These are phyloP conservation scores for Micromonas commoda DNA, from an alignment of 139 green algal genomes.

Conservation along the genomic window DNA sequence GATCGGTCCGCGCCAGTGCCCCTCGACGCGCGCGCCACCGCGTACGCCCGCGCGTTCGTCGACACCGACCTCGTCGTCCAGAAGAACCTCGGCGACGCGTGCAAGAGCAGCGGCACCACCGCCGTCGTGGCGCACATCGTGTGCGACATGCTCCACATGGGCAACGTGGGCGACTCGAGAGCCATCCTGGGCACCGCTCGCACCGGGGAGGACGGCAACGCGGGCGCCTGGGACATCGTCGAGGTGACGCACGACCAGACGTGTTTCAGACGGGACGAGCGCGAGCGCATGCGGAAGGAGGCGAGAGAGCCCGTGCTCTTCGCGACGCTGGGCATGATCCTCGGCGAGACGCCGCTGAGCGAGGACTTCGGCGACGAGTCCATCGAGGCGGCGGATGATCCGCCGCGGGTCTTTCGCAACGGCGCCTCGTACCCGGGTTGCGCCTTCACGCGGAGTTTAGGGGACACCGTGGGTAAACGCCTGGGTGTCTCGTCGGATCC, in stretches of 20 bases:
- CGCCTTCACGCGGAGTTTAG: slow-evolving; percentile 90
- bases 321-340: slow-evolving; percentile 19
- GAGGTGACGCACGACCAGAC: slow-evolving; percentile 80
- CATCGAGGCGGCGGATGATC: slow-evolving; percentile 65
- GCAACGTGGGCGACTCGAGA: slow-evolving; percentile 89
- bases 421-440: slow-evolving; percentile 83
- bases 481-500: slow-evolving; percentile 86
- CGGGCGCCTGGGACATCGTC: slow-evolving; percentile 35
- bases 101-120: slow-evolving; percentile 74
- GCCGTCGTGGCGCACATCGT: slow-evolving; percentile 63
- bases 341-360: slow-evolving; percentile 3
- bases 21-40: slow-evolving; percentile 58
- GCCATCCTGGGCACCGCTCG: slow-evolving; percentile 42
- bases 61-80: slow-evolving; percentile 5
- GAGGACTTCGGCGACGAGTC: slow-evolving; percentile 19
- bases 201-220: slow-evolving; percentile 21
- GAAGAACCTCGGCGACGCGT: slow-evolving; percentile 37
- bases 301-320: background rate
- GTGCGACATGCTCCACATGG: slow-evolving; percentile 59
- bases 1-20: too few relatives aligned
- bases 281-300: slow-evolving; percentile 62
- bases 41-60: slow-evolving; percentile 73
- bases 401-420: slow-evolving; percentile 79
- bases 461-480: slow-evolving; percentile 75
- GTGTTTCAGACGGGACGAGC: slow-evolving; percentile 80